Base-by-base conservation (phyloP, 768 basidiomycete genomes). In the Boletus rubescentipes region DNA sequence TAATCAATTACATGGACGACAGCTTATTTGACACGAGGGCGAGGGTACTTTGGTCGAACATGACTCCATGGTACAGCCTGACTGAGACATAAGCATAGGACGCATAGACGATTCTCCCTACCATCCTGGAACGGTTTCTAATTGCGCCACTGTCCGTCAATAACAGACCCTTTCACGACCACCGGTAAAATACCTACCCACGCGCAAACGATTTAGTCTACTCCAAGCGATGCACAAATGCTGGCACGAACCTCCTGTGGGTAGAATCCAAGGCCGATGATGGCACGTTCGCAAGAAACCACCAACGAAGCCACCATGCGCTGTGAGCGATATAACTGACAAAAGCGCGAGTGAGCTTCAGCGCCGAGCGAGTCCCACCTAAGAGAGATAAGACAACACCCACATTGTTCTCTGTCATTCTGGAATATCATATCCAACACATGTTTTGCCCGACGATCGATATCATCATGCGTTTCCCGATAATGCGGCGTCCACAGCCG, bases 251-350 rank as follows among this genome's bases (percentile, higher is more conserved):
- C 88, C 87, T 74, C 88, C 88, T 1, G 85, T 87, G 3, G 82
- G 79, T 31, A 89, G 65, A 7, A 63, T 46, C 63, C 79, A 83
- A 14, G 52, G 55, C 1, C 65, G 62, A 23, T 82, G 76, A 0
- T 76, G 76, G 20, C 82, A 67, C 0, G 75, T 71, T 3, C 64
- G 68, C 61, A 88, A 61, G 51, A 87, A 79, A 1, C 78, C 82
- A 40, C 78, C 74, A 42, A 86, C 83, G 53, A 84, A 78, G 0
- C 85, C 87, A 9, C 79, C 76, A 62, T 91, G 88, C 0, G 82
- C 74, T 1, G 85, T 86, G 49, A 89, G 77, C 7, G 85, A 84
- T 18, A 89, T 77, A 52, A 80, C 89, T 89, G 18, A 21, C 16
- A 20, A 23, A 18, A 7, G 5, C 26, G 48, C 18, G 14, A 29